Evolutionary conservation across 805 yeast species (phyloP).

Genomic region (Dipodascopsis uninucleata): DNA sequence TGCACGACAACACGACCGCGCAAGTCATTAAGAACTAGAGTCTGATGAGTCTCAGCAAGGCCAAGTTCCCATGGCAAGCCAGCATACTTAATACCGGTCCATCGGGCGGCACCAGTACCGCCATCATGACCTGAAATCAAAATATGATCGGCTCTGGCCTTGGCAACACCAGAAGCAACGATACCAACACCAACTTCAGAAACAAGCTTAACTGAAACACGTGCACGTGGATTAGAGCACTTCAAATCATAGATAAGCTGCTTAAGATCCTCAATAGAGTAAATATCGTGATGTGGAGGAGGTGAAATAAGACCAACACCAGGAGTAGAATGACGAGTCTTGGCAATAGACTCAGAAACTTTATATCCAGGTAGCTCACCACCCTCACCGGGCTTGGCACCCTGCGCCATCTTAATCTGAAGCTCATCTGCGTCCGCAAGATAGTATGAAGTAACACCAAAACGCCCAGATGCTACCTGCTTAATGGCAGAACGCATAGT

Average conservation of each 20-base stretch:
- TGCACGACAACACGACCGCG: conserved; percentile 94
- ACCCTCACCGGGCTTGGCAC: conserved; percentile 99
- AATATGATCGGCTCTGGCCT: conserved; percentile 96
- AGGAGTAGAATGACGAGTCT: conserved; percentile 93
- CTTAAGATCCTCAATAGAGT: conserved; percentile 95
- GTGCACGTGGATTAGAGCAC: conserved; percentile 94
- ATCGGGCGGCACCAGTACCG: conserved; percentile 99
- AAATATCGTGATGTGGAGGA: conserved; percentile 98
- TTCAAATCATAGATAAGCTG: conserved; percentile 94
- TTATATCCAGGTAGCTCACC: conserved; percentile 97
- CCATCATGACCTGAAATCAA: conserved; percentile 97
- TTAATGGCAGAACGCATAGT: conserved; percentile 98
- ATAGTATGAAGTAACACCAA: conserved; percentile 94
- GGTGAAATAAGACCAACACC: conserved; percentile 97
- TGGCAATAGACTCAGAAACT: conserved; percentile 82
- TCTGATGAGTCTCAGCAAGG: conserved; percentile 96
- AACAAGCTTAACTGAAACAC: conserved; percentile 93
- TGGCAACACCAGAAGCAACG: conserved; percentile 98
- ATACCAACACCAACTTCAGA: conserved; percentile 99
- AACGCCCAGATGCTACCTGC: conserved; percentile 96
- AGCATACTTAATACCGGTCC: conserved; percentile 95
- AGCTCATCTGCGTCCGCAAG: conserved; percentile 95
- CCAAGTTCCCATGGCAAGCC: conserved; percentile 99
- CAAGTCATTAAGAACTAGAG: conserved; percentile 89
- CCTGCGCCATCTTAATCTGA: conserved; percentile 98